A percentile compares a stretch with the other conserved stretches of the same genome.
Evolutionary conservation across 208 protist genomes (phyloP).

Genomic region (Crithidia bombi): DNA sequence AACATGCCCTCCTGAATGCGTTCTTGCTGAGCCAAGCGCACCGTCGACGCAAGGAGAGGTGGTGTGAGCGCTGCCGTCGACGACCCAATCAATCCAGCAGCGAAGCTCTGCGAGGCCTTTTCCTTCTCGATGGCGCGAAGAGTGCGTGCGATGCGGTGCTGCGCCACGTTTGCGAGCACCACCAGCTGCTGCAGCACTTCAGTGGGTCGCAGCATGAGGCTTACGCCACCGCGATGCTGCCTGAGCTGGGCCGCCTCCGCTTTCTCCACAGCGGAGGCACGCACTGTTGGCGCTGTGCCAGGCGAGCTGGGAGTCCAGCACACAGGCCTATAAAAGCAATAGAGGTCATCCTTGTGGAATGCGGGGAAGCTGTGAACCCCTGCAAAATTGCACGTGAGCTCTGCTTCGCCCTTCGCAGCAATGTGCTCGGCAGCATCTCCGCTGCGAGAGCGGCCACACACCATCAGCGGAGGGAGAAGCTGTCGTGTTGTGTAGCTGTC

Average conservation of each 20-base stretch:
- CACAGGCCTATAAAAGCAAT: constrained; percentile 3
- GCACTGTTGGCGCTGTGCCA: background rate
- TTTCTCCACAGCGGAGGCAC: constrained; percentile 9
- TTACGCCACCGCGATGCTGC: constrained; percentile 28
- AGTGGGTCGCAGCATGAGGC: constrained; percentile 35
- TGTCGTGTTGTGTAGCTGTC: constrained; percentile 42
- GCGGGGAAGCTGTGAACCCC: background rate
- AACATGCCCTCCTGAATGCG: constrained; percentile 24
- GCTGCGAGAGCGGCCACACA: too few relatives aligned
- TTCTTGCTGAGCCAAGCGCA: constrained; percentile 12
- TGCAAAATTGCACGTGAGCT: too few relatives aligned
- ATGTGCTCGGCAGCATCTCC: too few relatives aligned
- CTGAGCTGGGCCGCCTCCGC: constrained; percentile 20
- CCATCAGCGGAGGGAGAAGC: constrained; percentile 19
- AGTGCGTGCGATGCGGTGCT: constrained; percentile 40
- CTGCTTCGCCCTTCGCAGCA: too few relatives aligned
- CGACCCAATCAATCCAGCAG: background rate
- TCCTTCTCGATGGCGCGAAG: constrained; percentile 18
- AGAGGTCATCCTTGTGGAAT: background rate
- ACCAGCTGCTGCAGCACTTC: constrained; percentile 53
- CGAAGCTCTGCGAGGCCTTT: background rate
- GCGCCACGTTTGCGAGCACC: constrained; percentile 48
- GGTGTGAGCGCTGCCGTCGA: background rate
- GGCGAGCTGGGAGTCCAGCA: background rate
- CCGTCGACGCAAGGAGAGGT: constrained; percentile 6